Evolutionary conservation across 768 basidiomycete genomes (phyloP).

Genomic region (Pleurotus eryngii): DNA sequence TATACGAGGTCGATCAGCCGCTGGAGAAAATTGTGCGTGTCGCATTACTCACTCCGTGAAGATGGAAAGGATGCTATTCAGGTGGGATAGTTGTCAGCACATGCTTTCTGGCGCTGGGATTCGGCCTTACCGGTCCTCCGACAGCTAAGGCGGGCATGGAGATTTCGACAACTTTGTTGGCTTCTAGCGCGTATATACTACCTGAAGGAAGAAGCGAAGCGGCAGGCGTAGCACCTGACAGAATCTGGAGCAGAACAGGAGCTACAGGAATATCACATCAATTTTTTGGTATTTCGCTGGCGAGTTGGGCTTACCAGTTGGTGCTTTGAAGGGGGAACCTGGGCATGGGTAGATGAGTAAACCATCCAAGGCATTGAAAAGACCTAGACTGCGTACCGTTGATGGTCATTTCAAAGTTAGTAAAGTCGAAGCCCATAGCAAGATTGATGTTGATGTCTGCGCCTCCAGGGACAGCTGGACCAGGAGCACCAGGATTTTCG

Average conservation of each 20-base stretch:
- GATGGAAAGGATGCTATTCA: constrained; percentile 38
- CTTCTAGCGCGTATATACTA: constrained; percentile 36
- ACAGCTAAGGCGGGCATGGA: constrained; percentile 36
- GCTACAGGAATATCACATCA: constrained; percentile 20
- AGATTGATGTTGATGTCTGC: constrained; percentile 3
- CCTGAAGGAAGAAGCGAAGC: constrained; percentile 34
- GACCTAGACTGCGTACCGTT: not conserved
- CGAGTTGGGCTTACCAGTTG: not conserved
- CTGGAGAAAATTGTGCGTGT: not conserved
- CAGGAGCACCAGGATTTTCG: not conserved
- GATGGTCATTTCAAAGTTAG: not conserved
- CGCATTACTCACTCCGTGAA: constrained; percentile 34
- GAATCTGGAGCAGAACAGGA: constrained; percentile 37
- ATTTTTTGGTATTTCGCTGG: not conserved
- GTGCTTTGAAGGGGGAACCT: not conserved
- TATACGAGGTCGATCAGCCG: constrained; percentile 10
- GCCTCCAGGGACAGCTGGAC: not conserved
- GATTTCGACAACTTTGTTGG: constrained; percentile 46
- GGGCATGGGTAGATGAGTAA: not conserved
- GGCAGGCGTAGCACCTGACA: constrained; percentile 18
- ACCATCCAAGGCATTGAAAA: not conserved
- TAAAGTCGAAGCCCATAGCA: not conserved
- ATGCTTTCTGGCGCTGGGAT: not conserved
- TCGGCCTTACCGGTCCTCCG: constrained; percentile 29
- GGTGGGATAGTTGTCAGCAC: not conserved